Percentiles rank a stretch among this genome's conserved stretches.
Evolutionary conservation across 768 basidiomycete species (phyloP).

Genomic region (Tubosaeta sp.): DNA sequence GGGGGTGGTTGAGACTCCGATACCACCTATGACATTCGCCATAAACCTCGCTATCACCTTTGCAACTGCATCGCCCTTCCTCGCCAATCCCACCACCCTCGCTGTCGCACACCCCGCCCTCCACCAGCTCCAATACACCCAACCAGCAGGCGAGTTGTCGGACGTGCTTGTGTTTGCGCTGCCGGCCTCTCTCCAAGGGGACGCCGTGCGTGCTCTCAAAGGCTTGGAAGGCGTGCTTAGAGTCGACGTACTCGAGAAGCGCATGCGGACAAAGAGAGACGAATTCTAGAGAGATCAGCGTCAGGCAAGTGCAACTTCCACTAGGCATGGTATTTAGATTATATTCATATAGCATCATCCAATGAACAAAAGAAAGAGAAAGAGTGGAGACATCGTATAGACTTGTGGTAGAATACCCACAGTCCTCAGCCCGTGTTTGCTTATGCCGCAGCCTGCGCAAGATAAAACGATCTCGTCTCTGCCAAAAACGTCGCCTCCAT

Average conservation of each 20-base stretch:
- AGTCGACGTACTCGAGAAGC: conserved; percentile 22
- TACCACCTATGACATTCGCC: neutral
- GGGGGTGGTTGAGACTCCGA: too few species aligned
- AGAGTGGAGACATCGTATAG: neutral
- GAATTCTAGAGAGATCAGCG: conserved; percentile 14
- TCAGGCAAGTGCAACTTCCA: too few species aligned
- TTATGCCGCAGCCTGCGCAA: too few species aligned
- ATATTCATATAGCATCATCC: neutral
- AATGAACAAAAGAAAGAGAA: neutral
- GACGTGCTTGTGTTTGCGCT: conserved; percentile 19
- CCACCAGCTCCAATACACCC: conserved; percentile 18
- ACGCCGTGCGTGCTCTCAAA: conserved; percentile 14
- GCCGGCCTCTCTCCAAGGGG: conserved; percentile 3
- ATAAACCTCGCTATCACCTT: conserved; percentile 30
- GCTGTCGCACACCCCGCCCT: conserved; percentile 19
- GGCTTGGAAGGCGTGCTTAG: conserved; percentile 16
- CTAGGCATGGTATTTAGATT: neutral
- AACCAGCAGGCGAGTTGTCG: conserved; percentile 18
- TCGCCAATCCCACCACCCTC: conserved; percentile 19
- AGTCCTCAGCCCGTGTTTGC: too few species aligned
- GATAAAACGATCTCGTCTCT: too few species aligned
- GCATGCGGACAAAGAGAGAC: conserved; percentile 22
- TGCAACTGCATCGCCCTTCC: conserved; percentile 19
- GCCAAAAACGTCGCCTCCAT: too few species aligned
- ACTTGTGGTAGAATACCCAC: too few species aligned